Conservation (phyloP, 2,329 filamentous ascomycete genomes). For the Verticillium tricorpus region DNA sequence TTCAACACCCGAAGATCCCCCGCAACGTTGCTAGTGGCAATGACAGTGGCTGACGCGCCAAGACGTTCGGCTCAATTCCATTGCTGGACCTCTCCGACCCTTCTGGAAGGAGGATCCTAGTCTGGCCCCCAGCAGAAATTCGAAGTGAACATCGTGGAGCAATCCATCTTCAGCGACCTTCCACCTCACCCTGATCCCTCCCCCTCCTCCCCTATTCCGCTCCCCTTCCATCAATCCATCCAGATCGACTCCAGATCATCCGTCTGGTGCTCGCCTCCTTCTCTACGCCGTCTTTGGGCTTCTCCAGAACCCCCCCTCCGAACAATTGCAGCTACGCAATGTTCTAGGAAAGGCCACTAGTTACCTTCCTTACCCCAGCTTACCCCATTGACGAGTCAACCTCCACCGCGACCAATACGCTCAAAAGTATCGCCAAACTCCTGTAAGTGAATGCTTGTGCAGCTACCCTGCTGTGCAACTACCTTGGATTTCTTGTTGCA, state of each 20-base stretch:
- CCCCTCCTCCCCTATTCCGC: conserved; percentile 17
- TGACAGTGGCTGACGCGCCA: not conserved
- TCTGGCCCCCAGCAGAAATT: conserved; percentile 1
- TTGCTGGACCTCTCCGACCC: conserved; percentile 2
- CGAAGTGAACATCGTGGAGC: conserved; percentile 4
- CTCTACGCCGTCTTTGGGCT: conserved; percentile 26
- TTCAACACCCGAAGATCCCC: not conserved
- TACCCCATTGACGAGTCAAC: not conserved
- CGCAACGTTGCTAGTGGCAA: not conserved
- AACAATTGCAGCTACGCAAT: conserved; percentile 22
- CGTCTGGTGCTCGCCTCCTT: conserved; percentile 27
- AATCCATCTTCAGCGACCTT: not conserved
- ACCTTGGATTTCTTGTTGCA: not conserved
- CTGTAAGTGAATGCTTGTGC: not conserved
- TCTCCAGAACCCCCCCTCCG: conserved; percentile 11
- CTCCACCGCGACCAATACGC: not conserved
- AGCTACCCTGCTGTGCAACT: not conserved
- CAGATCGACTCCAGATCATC: conserved; percentile 7
- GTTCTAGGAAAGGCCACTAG: conserved; percentile 24
- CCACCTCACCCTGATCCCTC: conserved; percentile 29
- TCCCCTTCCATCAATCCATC: conserved; percentile 13
- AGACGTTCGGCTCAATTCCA: not conserved
- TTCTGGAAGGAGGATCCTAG: conserved; percentile 2
- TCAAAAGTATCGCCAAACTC: not conserved
- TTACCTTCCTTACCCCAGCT: not conserved